phyloP scores from a whole-genome alignment of 345 rosid species.

The Punica granatum region DNA sequence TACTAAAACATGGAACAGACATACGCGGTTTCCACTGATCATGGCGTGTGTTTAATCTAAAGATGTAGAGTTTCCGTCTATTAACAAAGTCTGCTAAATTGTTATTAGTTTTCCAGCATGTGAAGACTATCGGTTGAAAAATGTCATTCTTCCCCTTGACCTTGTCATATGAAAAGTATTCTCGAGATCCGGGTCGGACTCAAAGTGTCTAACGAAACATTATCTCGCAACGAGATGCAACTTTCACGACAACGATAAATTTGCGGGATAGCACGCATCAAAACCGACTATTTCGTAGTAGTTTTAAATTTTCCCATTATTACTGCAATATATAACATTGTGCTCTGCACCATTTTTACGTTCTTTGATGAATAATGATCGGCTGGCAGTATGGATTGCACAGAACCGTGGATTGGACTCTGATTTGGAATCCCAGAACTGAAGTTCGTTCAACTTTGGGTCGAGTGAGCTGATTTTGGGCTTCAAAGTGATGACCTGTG shows the following conservation, averaged over 20 bases:
- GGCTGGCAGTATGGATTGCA: no score
- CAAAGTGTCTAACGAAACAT: background rate
- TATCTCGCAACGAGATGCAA: no score
- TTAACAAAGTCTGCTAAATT: background rate
- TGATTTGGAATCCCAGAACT: background rate
- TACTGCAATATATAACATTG: background rate
- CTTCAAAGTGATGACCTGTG: background rate
- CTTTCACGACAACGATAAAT: no score
- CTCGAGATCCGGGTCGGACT: background rate
- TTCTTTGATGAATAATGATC: no score
- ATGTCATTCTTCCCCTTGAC: background rate
- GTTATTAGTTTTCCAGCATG: background rate
- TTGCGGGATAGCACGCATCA: no score
- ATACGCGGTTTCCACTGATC: slow-evolving; percentile 15
- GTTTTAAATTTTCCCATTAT: no score
- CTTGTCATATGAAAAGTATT: background rate
- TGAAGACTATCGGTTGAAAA: background rate
- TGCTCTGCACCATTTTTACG: no score
- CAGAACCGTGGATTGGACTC: background rate
- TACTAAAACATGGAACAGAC: slow-evolving; percentile 5
- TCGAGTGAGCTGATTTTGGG: background rate
- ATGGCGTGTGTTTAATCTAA: background rate
- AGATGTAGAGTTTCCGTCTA: background rate
- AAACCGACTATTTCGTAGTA: no score
- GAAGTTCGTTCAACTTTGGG: background rate